phyloP scores from a whole-genome alignment of 1,284 basidiomycete genomes.

The Kalmanozyma brasiliensis region DNA sequence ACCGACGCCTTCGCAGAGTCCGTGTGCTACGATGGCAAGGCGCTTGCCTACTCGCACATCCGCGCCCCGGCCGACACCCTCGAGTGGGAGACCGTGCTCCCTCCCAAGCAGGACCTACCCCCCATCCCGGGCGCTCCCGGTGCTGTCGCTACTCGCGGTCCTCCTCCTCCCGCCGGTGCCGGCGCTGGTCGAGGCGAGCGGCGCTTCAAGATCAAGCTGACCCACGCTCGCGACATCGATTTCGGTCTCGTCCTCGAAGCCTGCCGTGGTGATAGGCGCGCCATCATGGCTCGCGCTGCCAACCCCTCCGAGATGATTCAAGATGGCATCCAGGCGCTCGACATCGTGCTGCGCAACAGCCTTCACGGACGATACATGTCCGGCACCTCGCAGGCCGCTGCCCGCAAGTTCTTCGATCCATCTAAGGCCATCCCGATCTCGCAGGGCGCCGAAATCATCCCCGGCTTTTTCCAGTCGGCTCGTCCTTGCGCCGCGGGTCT shows the following conservation, averaged over 20 bases:
- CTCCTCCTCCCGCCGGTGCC: constrained; percentile 3
- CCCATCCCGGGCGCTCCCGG: constrained; percentile 20
- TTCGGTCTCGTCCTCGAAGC: constrained; percentile 23
- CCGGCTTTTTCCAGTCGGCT: constrained; percentile 56
- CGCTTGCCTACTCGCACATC: constrained; percentile 26
- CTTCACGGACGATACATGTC: constrained; percentile 23
- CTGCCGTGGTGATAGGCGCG: constrained; percentile 35
- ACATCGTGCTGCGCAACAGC: constrained; percentile 29
- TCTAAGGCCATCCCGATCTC: constrained; percentile 31
- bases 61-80: constrained; percentile 10
- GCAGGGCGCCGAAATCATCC: constrained; percentile 50
- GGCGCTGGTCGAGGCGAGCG: constrained; percentile 10
- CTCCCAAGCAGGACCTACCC: constrained; percentile 25
- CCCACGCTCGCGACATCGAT: constrained; percentile 30
- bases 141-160: constrained; percentile 12
- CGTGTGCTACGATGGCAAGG: constrained; percentile 43
- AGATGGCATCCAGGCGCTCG: constrained; percentile 43
- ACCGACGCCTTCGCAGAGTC: constrained; percentile 18
- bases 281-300: constrained; percentile 35
- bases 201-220: constrained; percentile 37
- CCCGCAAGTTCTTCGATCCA: constrained; percentile 53
- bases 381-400: constrained; percentile 30
- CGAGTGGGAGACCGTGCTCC: constrained; percentile 34
- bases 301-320: constrained; percentile 32
- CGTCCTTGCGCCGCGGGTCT: constrained; percentile 49